Conservation (phyloP, 106 monocot species). For the Ottelia alismoides region DNA sequence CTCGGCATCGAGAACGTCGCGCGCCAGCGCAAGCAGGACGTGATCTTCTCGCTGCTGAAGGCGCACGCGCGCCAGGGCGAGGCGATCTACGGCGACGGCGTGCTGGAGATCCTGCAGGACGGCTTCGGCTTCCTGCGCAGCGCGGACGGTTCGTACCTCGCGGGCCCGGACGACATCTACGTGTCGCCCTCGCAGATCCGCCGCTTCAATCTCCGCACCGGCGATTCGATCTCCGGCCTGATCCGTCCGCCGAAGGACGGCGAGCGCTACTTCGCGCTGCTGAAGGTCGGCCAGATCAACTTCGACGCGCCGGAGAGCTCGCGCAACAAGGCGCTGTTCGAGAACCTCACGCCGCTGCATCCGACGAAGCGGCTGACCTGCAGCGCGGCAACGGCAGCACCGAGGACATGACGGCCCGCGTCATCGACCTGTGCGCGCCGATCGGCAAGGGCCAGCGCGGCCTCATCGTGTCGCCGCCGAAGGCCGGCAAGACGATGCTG, state of each 20-base stretch:
- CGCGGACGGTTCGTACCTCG: not conserved
- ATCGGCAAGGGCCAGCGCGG: no score
- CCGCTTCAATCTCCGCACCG: no score
- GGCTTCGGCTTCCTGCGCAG: not conserved
- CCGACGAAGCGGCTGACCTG: no score
- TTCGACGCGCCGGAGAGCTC: not conserved
- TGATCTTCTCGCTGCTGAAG: no score
- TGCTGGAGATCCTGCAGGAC: not conserved
- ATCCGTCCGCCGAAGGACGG: not conserved
- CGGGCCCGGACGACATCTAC: constrained; percentile 1
- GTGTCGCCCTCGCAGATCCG: not conserved
- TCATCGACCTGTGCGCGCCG: constrained; percentile 4
- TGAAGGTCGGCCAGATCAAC: not conserved
- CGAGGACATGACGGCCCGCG: not conserved
- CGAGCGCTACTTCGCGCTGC: not conserved
- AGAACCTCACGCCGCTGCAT: no score
- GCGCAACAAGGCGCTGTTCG: not conserved
- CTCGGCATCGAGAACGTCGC: no score
- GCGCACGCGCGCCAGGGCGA: not conserved
- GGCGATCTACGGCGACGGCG: not conserved
- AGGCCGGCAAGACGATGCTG: constrained; percentile 2
- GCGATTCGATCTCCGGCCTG: not conserved
- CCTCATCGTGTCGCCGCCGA: constrained; percentile 5
- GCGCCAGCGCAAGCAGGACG: no score
- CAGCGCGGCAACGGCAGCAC: not conserved